These are phyloP conservation scores for Pichia rugopelliculosa DNA, from an alignment of 805 yeast genomes.

Conservation along the genomic window DNA sequence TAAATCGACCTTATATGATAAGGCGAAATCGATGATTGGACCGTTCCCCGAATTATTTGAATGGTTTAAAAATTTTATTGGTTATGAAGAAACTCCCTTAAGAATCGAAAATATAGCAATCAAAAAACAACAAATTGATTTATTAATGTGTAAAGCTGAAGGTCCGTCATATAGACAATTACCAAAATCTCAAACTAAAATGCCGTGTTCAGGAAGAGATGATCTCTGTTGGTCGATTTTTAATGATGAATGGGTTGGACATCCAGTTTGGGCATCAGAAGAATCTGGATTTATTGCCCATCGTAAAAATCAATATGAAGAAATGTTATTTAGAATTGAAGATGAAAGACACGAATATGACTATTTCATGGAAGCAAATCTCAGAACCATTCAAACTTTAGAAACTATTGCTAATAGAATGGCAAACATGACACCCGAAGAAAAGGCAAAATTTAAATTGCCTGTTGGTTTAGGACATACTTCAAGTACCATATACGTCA, in stretches of 20 bases:
- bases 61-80: constrained; percentile 92
- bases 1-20: constrained; percentile 68
- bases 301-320: constrained; percentile 96
- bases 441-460: constrained; percentile 66
- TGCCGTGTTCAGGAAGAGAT: constrained; percentile 98
- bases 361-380: constrained; percentile 87
- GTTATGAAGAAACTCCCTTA: constrained; percentile 77
- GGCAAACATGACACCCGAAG: constrained; percentile 88
- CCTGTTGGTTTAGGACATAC: constrained; percentile 94
- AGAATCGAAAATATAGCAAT: constrained; percentile 81
- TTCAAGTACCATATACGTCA: constrained; percentile 84
- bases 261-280: constrained; percentile 99
- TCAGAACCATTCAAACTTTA: constrained; percentile 89
- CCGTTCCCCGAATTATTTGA: constrained; percentile 67
- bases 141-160: constrained; percentile 84
- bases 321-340: constrained; percentile 86
- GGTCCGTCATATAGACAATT: constrained; percentile 92
- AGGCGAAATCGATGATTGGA: constrained; percentile 83
- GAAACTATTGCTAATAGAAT: constrained; percentile 93
- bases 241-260: constrained; percentile 99
- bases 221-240: constrained; percentile 99
- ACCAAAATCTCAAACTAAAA: constrained; percentile 88
- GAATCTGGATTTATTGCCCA: constrained; percentile 99
- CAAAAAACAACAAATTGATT: constrained; percentile 86
- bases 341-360: constrained; percentile 98